These are phyloP conservation scores for Verticillium isaacii DNA, from an alignment of 2,329 filamentous ascomycete species.

Conservation along the genomic window DNA sequence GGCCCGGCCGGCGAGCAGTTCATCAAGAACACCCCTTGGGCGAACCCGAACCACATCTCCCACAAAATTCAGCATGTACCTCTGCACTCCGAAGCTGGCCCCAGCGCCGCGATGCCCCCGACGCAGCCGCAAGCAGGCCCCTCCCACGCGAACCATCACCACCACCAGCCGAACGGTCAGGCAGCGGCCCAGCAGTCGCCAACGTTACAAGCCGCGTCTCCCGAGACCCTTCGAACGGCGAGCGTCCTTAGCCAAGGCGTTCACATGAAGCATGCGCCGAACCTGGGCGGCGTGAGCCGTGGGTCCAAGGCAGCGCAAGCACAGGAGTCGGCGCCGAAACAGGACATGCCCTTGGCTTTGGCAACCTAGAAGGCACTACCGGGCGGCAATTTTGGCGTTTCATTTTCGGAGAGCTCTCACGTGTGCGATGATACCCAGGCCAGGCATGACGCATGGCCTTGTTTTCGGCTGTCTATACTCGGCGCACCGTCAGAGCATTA, in stretches of 20 bases:
- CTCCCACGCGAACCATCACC: not conserved
- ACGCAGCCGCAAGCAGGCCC: slow-evolving; percentile 5
- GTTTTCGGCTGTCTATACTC: not conserved
- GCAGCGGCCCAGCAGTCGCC: slow-evolving; percentile 2
- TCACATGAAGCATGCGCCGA: slow-evolving; percentile 10
- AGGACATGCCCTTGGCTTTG: slow-evolving; percentile 9
- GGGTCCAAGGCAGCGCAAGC: slow-evolving; percentile 9
- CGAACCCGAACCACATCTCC: slow-evolving; percentile 77
- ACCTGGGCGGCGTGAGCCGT: slow-evolving; percentile 4
- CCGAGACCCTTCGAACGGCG: slow-evolving; percentile 10
- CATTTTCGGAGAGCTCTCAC: not conserved
- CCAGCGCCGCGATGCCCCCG: slow-evolving; percentile 9
- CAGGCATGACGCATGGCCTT: not conserved
- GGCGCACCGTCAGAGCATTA: not conserved
- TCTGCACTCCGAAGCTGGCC: slow-evolving; percentile 13
- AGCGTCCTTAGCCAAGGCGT: slow-evolving; percentile 10
- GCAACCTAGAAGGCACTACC: slow-evolving; percentile 11
- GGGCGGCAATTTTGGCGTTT: slow-evolving; percentile 1
- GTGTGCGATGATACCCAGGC: not conserved
- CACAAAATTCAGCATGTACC: slow-evolving; percentile 46
- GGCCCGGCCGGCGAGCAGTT: slow-evolving; percentile 79
- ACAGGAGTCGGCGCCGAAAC: slow-evolving; percentile 11
- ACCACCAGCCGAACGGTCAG: slow-evolving; percentile 7
- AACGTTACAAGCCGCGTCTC: not conserved
- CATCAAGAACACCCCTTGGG: slow-evolving; percentile 86